Evolutionary conservation across 352 stramenopile genomes (phyloP), one percentile per base, ranked within the genome.

Genomic region (Pythium apleroticum): DNA sequence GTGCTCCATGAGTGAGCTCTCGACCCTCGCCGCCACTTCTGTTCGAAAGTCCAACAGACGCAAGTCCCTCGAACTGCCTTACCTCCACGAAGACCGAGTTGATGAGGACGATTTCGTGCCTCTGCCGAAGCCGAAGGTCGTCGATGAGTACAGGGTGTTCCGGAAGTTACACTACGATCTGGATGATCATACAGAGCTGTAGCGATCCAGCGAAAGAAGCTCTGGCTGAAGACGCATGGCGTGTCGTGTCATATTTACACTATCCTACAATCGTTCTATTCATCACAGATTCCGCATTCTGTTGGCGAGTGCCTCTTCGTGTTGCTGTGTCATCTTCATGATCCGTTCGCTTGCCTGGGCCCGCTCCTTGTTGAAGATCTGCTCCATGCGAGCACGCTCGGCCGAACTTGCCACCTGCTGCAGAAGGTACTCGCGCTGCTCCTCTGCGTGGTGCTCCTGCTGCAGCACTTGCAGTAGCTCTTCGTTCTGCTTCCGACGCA

Each of bases 401-500:
- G 46, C 49, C 7, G 57, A 50, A 50, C 72, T 63, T 15, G 49
- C 63, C 0, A 76, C 74, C 59, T 90, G 77, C 0, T 62, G 67
- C 17, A 92, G 33, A 25, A 93, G 66, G 58, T 88, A 76, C 25
- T 93, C 83, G 1, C 88, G 80, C 45, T 94, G 82, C 66, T 92
- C 84, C 68, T 96, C 88, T 0, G 85, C 81, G 28, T 91, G 80
- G 45, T 95, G 81, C 30, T 95, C 88, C 57, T 93, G 74, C 52
- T 94, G 75, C 4, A 96, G 68, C 25, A 93, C 72, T 8, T 74
- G 68, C 1, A 95, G 60, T 14, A 96, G 49, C 62, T 92, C 80
- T 43, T 87, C 72, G 45, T 95, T 96, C 30, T 95, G 88, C 14
- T 73, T 66, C 33, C 79, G 65, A 9, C 83, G 74, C 28, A 96